A percentile compares a stretch with the other conserved stretches of the same genome.
Evolutionary conservation across 2,329 filamentous ascomycete species (phyloP).

Genomic region (Fusarium circinatum): DNA sequence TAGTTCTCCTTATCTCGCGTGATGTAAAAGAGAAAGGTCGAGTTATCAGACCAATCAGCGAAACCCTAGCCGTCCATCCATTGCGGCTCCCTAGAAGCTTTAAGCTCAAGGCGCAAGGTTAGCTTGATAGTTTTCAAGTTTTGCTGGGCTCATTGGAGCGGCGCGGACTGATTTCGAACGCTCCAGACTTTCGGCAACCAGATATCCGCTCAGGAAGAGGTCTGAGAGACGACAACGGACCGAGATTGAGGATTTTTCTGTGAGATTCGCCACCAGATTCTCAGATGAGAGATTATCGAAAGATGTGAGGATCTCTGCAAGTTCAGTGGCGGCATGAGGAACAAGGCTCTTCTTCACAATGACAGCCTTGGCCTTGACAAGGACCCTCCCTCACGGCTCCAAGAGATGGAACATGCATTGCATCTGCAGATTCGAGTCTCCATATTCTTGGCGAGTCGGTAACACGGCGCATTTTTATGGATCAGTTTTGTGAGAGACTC

Average conservation of each 20-base stretch:
- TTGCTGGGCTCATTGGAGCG: constrained; percentile 17
- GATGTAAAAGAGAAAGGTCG: constrained; percentile 3
- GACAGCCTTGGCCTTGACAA: constrained; percentile 6
- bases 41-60: constrained; percentile 21
- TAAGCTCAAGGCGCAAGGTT: constrained; percentile 19
- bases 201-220: constrained; percentile 9
- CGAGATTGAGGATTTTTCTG: constrained; percentile 15
- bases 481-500: not conserved
- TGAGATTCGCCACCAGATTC: not conserved
- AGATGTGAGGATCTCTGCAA: constrained; percentile 4
- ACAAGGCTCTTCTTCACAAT: not conserved
- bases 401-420: constrained; percentile 24
- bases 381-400: constrained; percentile 2
- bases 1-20: constrained; percentile 1
- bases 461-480: constrained; percentile 4
- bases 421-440: constrained; percentile 11
- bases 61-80: constrained; percentile 11
- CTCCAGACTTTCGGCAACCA: constrained; percentile 34
- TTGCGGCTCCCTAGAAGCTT: not conserved
- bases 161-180: constrained; percentile 30
- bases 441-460: constrained; percentile 13
- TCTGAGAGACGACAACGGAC: constrained; percentile 2
- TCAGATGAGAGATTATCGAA: not conserved
- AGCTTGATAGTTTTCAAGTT: constrained; percentile 27
- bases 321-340: constrained; percentile 16